These are phyloP conservation scores for Fusarium humuli DNA, from an alignment of 2,329 filamentous ascomycete genomes.

Conservation along the genomic window DNA sequence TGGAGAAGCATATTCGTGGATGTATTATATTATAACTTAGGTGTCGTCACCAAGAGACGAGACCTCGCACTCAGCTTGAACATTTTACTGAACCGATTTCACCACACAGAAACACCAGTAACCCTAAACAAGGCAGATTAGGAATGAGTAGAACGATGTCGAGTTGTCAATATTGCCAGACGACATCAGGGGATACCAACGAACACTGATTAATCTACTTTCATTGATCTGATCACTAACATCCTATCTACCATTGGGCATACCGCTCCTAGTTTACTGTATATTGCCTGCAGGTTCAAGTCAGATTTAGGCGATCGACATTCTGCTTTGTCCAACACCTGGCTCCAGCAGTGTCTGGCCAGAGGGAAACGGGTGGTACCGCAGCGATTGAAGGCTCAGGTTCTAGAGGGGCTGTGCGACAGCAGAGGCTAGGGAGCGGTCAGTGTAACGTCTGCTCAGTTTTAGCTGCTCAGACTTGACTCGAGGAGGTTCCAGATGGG, in stretches of 20 bases:
- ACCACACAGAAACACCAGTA: not conserved
- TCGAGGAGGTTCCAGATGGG: slow-evolving; percentile 3
- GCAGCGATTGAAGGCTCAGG: slow-evolving; percentile 72
- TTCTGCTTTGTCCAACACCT: slow-evolving; percentile 69
- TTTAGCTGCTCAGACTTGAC: slow-evolving; percentile 35
- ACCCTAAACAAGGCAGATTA: not conserved
- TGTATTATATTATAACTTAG: no score
- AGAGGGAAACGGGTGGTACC: slow-evolving; percentile 70
- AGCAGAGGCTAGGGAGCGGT: slow-evolving; percentile 67
- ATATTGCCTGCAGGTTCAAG: slow-evolving; percentile 59
- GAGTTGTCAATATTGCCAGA: not conserved
- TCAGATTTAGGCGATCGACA: slow-evolving; percentile 63
- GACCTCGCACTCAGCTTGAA: not conserved
- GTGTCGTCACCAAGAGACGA: no score
- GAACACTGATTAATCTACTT: not conserved
- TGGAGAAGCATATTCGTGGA: no score
- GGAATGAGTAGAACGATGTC: not conserved
- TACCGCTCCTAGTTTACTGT: slow-evolving; percentile 62
- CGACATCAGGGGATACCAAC: not conserved
- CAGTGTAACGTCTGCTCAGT: slow-evolving; percentile 56
- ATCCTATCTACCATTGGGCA: slow-evolving; percentile 56
- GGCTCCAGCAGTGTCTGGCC: slow-evolving; percentile 71
- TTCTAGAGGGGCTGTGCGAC: slow-evolving; percentile 74
- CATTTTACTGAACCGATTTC: not conserved
- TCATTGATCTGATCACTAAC: slow-evolving; percentile 47